Conservation (phyloP, 306 rosid genomes). For the Albizia julibrissin region DNA sequence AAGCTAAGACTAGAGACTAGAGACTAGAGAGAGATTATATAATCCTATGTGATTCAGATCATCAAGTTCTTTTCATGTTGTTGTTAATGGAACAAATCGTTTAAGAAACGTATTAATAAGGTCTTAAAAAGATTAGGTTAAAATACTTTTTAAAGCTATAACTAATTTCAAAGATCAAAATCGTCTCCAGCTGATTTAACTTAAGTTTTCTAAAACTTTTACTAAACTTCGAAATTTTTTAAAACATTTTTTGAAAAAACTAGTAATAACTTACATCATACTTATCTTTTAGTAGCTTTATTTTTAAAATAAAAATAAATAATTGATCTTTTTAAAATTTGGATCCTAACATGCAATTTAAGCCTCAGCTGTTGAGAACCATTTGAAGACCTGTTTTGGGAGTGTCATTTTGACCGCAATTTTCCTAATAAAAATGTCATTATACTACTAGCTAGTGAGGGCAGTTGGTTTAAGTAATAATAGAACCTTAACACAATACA, state of each 20-base stretch:
- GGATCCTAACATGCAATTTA: neutral
- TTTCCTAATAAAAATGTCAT: neutral
- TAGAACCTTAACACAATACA: neutral
- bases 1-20: neutral
- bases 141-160: neutral
- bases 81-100: neutral
- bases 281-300: neutral
- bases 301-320: neutral
- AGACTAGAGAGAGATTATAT: neutral
- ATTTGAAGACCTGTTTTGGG: neutral
- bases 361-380: neutral
- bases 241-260: too few species aligned
- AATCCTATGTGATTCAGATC: neutral
- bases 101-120: neutral
- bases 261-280: neutral
- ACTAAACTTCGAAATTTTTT: neutral
- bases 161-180: neutral
- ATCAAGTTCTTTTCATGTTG: neutral
- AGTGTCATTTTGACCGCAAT: neutral
- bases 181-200: neutral
- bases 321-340: neutral
- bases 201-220: neutral
- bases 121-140: neutral
- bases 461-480: neutral
- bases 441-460: neutral